Evolutionary conservation across 2,329 filamentous ascomycete species (phyloP).

Genomic region (Aspergillus pseudotamarii): DNA sequence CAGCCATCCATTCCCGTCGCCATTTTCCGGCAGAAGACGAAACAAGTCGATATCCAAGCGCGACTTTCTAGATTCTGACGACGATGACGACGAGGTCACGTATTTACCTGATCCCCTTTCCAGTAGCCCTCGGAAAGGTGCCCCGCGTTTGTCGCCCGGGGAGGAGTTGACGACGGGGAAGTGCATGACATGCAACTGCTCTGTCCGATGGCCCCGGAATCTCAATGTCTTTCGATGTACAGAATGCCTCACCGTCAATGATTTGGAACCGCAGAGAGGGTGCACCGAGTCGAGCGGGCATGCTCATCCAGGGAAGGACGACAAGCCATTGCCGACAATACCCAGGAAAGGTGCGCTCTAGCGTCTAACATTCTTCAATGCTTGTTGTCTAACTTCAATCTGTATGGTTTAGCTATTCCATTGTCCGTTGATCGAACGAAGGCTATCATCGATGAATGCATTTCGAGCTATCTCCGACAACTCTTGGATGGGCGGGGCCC

Average conservation of each 20-base stretch:
- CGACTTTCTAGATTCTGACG: slow-evolving; percentile 49
- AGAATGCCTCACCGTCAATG: slow-evolving; percentile 82
- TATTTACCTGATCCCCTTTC: slow-evolving; percentile 37
- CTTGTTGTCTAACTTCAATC: slow-evolving; percentile 1
- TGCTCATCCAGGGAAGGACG: slow-evolving; percentile 24
- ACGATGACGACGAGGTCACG: slow-evolving; percentile 30
- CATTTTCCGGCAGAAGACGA: slow-evolving; percentile 62
- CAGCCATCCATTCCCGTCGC: slow-evolving; percentile 77
- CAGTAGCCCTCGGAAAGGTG: slow-evolving; percentile 43
- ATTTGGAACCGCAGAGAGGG: slow-evolving; percentile 58
- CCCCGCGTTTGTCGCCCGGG: slow-evolving; percentile 40
- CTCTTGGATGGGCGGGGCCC: slow-evolving; percentile 35
- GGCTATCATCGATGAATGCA: slow-evolving; percentile 58
- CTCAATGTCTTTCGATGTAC: slow-evolving; percentile 78
- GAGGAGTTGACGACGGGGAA: slow-evolving; percentile 69
- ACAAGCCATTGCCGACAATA: slow-evolving; percentile 17
- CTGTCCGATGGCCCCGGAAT: slow-evolving; percentile 76
- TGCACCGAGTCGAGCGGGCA: slow-evolving; percentile 20
- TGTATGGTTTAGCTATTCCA: slow-evolving; percentile 40
- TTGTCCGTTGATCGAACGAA: slow-evolving; percentile 65
- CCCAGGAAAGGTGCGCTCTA: slow-evolving; percentile 28
- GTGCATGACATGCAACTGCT: slow-evolving; percentile 84
- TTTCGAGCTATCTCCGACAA: slow-evolving; percentile 53
- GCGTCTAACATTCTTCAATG: neutral
- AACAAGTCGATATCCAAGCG: slow-evolving; percentile 55